These are phyloP conservation scores for Vanrija pseudolonga DNA, from an alignment of 1,284 basidiomycete species.

Conservation along the genomic window DNA sequence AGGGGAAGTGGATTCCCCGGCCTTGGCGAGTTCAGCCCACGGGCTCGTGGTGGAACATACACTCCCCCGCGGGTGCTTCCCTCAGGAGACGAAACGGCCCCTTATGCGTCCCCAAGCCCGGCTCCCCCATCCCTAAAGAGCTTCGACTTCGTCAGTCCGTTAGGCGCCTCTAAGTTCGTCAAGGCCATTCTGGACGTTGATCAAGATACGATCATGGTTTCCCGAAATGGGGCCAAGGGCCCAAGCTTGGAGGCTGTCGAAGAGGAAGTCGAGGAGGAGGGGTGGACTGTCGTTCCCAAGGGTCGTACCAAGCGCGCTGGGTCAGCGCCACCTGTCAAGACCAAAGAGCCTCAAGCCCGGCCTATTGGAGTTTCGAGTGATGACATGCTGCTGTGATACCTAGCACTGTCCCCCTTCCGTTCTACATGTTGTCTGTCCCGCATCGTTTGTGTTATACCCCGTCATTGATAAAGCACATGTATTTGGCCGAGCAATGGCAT, in stretches of 20 bases:
- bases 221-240: neutral
- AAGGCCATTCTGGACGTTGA: neutral
- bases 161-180: slow-evolving; percentile 24
- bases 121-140: slow-evolving; percentile 24
- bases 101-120: slow-evolving; percentile 11
- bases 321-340: slow-evolving; percentile 11
- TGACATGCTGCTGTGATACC: slow-evolving; percentile 8
- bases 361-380: neutral
- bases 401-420: neutral
- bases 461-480: too few relatives aligned
- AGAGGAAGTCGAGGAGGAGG: slow-evolving; percentile 17
- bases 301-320: slow-evolving; percentile 9
- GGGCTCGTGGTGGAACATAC: slow-evolving; percentile 31
- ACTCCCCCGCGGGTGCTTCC: slow-evolving; percentile 41
- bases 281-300: slow-evolving; percentile 11
- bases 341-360: neutral
- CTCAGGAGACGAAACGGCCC: slow-evolving; percentile 42
- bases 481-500: too few relatives aligned
- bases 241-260: slow-evolving; percentile 11
- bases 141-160: slow-evolving; percentile 44
- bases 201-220: slow-evolving; percentile 9
- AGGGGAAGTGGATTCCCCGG: slow-evolving; percentile 23
- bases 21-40: slow-evolving; percentile 35
- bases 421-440: neutral
- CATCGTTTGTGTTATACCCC: neutral